Base-by-base conservation (phyloP, 306 rosid species). In the Cajanus cajan region DNA sequence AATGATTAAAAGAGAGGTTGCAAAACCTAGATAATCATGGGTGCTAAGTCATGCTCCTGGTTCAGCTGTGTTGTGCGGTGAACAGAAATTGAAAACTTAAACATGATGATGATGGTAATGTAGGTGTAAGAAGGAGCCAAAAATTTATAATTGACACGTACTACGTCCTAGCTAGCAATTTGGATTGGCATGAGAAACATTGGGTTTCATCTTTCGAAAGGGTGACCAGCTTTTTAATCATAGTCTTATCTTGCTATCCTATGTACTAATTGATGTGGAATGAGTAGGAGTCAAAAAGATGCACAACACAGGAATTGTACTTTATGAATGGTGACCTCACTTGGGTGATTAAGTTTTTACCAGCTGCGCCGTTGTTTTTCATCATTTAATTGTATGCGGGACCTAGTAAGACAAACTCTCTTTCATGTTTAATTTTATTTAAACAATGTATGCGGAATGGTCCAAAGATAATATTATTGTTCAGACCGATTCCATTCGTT, bases 1-100 rank as follows among this genome's bases (percentile, higher is more conserved):
- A 85, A 89, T 72, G 82, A 82, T 82, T 74, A 78, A 83, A 59
- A 71, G 25, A 39, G 43, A 40, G 79, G 44, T 15, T 61, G 52
- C 50, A 64, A 54, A 72, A 39, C 21, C 14, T 36, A 36, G 65
- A 7, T 61, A 82, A 75, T 81, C 36, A 77, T 75, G 68, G 48
- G 22, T 55, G 24, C 39, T 68, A 57, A 43, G 75, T 71, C 88
- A 82, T 82, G 84, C 82, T 73, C 82, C 54, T 8, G 47, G 58
- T 67, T 77, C 14, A 43, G 2, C 33, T 64, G 8, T 36, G 76
- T 18, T 78, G n/a, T 67, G 21, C 28, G 52, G 10, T 19, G 21
- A 79, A 47, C 61, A 21, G 4, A 47, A 21, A 45, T 34, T 62
- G n/a, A 73, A 51, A 51, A 18, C 41, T 12, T 16, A 16, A 22